Base-by-base conservation (phyloP, 176 grass and related monocot genomes). In the Pharus latifolius region DNA sequence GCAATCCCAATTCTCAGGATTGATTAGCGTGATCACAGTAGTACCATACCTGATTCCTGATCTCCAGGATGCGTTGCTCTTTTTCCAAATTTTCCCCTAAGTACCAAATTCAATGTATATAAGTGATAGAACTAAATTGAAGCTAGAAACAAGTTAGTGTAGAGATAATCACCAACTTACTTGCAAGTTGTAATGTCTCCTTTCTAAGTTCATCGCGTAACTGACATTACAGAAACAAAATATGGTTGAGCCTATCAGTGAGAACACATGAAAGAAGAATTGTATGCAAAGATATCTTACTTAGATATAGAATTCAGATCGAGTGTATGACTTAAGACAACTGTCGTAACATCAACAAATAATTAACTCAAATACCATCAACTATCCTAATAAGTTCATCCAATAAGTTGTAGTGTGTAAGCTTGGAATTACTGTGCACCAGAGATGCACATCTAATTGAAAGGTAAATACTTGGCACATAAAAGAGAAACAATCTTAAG, bases 51-150 rank as follows among this genome's bases (percentile, higher is more conserved):
- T 99, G 95, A 63, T 99, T 99, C 55, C 82, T 81, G 12, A 99
- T 82, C 76, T 99, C 95, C 65, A 72, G 70, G 62, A 99, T 94
- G 33, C 81, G 72, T 51, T 91, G 90, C 76, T 99, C 95, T 65
- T 84, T 88, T 63, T 94, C 95, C 67, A 99, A 90, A 53, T 91
- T 99, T 30, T 80, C 81, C 73, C 79, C 95, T 99, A n/a, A n/a
- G n/a, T n/a, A n/a, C n/a, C n/a, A n/a, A n/a, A n/a, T n/a, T n/a
- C n/a, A n/a, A n/a, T n/a, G n/a, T n/a, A n/a, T n/a, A n/a, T n/a
- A n/a, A n/a, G n/a, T n/a, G n/a, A n/a, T n/a, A n/a, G n/a, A n/a
- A n/a, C n/a, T n/a, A n/a, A n/a, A n/a, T n/a, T n/a, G n/a, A n/a
- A n/a, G n/a, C n/a, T 59, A 31, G 17, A n/a, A 73, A 49, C 56